Base-by-base conservation (phyloP, 2,329 filamentous ascomycete species). In the Trichothecium sympodiale region DNA sequence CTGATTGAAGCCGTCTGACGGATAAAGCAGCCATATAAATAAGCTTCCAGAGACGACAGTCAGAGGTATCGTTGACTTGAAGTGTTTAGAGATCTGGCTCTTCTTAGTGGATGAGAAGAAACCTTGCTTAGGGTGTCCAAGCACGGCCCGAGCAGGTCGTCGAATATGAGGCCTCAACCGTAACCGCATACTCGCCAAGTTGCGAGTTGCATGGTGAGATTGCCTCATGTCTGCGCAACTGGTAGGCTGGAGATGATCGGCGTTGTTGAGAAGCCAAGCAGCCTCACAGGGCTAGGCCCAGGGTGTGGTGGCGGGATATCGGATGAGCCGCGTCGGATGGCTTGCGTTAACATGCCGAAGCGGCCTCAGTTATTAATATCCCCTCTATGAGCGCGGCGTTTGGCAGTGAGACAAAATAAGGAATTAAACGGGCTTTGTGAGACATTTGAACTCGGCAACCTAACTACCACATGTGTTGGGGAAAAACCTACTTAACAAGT, bases 11-110 rank as follows among this genome's bases (percentile, higher is more conserved):
- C 64, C 61, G 26, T 63, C 58, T 29, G 59, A 54, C 33, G 62
- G 62, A 36, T 65, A 65, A 4, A 65, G 52, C 51, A 52, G 55
- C 62, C 62, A 65, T 31, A 60, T 50, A 34, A 63, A 55, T 23
- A 64, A 45, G n/a, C 54, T 53, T 30, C 52, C 50, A 17, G 56
- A 50, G 38, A 58, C 44, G 40, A 61, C 46, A 39, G 51, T 54
- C 34, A 51, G 45, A 8, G 57, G 50, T 27, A 55, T n/a, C n/a
- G 42, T 46, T 13, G 48, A 46, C 17, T 29, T 33, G 26, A 35
- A 23, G 5, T 20, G 33, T 40, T 28, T 28, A 12, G 36, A 26
- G 4, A 12, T 35, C 20, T n/a, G 23, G 13, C 17, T 25, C 15
- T n/a, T 12, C 16, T 12, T 18, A n/a, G n/a, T 17, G 30, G 4